Conservation (phyloP, 1,284 basidiomycete genomes). For the Afroboletus lepidellus region DNA sequence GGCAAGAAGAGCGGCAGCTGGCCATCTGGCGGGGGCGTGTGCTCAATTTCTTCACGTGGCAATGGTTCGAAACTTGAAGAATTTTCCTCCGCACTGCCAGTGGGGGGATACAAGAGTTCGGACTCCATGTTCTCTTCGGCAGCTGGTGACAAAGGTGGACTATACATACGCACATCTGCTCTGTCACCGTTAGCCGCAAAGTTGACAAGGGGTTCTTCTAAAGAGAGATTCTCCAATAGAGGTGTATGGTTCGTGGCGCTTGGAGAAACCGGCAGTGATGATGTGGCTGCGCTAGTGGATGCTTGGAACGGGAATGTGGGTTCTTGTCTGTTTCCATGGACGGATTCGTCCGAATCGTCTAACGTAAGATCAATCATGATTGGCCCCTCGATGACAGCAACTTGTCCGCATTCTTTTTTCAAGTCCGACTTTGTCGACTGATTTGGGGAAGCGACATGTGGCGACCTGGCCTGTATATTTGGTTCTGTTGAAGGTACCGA, state of each 20-base stretch:
- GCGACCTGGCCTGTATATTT: background rate
- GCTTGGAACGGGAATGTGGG: conserved; percentile 10
- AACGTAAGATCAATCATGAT: conserved; percentile 32
- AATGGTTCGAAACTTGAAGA: conserved; percentile 6
- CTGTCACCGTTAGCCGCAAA: background rate
- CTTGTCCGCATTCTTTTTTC: conserved; percentile 2
- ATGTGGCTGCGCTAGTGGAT: background rate
- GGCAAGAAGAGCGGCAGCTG: conserved; percentile 32
- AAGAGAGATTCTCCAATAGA: conserved; percentile 21
- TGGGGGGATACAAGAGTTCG: conserved; percentile 7
- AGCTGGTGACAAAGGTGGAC: conserved; percentile 7
- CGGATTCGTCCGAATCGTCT: conserved; percentile 27
- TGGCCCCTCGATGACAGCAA: conserved; percentile 12
- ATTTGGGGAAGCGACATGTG: background rate
- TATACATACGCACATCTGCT: conserved; percentile 26
- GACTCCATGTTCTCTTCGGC: conserved; percentile 13
- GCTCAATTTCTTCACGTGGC: conserved; percentile 16
- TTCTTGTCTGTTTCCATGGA: conserved; percentile 10
- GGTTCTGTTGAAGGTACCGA: background rate
- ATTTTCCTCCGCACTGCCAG: conserved; percentile 2
- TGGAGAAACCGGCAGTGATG: conserved; percentile 10
- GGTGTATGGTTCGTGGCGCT: conserved; percentile 19
- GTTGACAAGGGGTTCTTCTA: conserved; percentile 19
- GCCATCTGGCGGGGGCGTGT: background rate
- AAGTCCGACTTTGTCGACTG: background rate